Conservation (phyloP, 2,329 filamentous ascomycete species). For the Fusarium equiseti region DNA sequence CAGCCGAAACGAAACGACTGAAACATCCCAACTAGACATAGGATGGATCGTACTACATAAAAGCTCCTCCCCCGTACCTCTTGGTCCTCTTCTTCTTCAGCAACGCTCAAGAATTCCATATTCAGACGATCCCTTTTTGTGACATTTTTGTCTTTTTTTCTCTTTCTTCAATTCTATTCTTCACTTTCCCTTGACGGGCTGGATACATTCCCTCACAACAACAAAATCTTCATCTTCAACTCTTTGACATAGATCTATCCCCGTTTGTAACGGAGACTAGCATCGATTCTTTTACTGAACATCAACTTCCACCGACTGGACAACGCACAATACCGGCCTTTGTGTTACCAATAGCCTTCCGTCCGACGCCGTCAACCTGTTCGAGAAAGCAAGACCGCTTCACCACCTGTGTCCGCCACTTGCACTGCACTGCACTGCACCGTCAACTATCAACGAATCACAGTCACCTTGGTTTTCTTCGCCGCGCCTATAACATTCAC, state of each 20-base stretch:
- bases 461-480: constrained; percentile 18
- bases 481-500: constrained; percentile 16
- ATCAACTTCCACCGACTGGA: constrained; percentile 27
- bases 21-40: constrained; percentile 31
- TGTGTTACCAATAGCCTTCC: constrained; percentile 34
- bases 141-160: constrained; percentile 21
- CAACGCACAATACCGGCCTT: constrained; percentile 24
- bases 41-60: constrained; percentile 36
- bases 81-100: constrained; percentile 25
- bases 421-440: constrained; percentile 16
- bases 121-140: constrained; percentile 29
- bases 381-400: constrained; percentile 40
- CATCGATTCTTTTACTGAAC: constrained; percentile 17
- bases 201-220: constrained; percentile 40
- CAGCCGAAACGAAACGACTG: constrained; percentile 41
- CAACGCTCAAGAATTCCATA: constrained; percentile 45
- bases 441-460: constrained; percentile 27
- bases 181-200: constrained; percentile 41
- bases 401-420: constrained; percentile 24
- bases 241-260: constrained; percentile 1
- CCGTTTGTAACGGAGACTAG: constrained; percentile 39
- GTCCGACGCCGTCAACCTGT: constrained; percentile 34
- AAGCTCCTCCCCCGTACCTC: constrained; percentile 32
- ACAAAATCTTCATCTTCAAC: constrained; percentile 9
- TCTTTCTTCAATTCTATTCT: constrained; percentile 23